phyloP scores from a whole-genome alignment of 1,284 basidiomycete genomes.

The Pseudozyma hubeiensis region DNA sequence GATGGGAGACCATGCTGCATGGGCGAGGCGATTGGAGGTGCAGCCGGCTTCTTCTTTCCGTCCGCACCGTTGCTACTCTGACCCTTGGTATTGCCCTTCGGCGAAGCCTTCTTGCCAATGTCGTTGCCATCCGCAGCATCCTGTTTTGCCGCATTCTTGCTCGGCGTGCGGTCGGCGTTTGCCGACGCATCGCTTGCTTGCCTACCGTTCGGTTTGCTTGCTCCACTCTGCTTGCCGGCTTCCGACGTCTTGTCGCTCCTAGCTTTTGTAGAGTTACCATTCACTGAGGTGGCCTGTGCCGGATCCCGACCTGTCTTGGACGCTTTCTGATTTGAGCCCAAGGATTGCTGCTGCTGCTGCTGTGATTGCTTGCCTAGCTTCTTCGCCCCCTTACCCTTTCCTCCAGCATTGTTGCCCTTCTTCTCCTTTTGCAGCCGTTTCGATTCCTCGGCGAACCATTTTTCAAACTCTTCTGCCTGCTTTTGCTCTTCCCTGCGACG shows the following conservation, averaged over 20 bases:
- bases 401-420: slow-evolving; percentile 18
- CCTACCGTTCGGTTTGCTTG: slow-evolving; percentile 9
- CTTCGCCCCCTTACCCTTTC: slow-evolving; percentile 29
- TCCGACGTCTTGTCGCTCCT: slow-evolving; percentile 24
- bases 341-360: slow-evolving; percentile 20
- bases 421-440: slow-evolving; percentile 54
- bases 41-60: neutral
- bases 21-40: neutral
- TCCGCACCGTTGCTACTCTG: slow-evolving; percentile 5
- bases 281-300: neutral
- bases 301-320: slow-evolving; percentile 8
- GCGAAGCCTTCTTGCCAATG: slow-evolving; percentile 7
- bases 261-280: slow-evolving; percentile 6
- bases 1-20: slow-evolving; percentile 16
- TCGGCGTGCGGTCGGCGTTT: slow-evolving; percentile 1
- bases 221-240: slow-evolving; percentile 18
- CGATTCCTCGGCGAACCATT: slow-evolving; percentile 66
- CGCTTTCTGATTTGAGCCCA: slow-evolving; percentile 2
- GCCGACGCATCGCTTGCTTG: slow-evolving; percentile 11
- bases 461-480: slow-evolving; percentile 63
- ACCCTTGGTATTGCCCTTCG: slow-evolving; percentile 9
- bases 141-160: slow-evolving; percentile 3
- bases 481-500: slow-evolving; percentile 51
- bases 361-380: slow-evolving; percentile 17
- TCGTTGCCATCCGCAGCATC: slow-evolving; percentile 3